These are phyloP conservation scores for Suhomyces sp. DNA, from an alignment of 805 yeast species.

Conservation along the genomic window DNA sequence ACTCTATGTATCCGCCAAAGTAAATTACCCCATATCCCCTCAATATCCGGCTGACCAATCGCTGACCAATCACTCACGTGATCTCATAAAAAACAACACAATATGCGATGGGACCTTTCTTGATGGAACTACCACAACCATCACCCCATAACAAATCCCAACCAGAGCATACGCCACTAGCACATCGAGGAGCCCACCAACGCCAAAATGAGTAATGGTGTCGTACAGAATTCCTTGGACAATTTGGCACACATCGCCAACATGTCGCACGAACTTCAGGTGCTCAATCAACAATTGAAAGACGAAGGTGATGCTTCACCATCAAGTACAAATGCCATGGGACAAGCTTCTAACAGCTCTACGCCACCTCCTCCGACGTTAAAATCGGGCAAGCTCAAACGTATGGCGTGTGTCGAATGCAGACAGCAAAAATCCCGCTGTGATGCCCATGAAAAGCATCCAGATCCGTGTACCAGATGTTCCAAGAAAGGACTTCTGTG, in stretches of 20 bases:
- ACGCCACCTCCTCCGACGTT: conserved; percentile 9
- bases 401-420: conserved; percentile 92
- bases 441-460: conserved; percentile 76
- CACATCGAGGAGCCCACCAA: background rate
- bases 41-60: no score
- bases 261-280: conserved; percentile 41
- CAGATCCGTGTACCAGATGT: conserved; percentile 83
- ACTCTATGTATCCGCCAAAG: no score
- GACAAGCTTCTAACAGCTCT: background rate
- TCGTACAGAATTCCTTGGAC: conserved; percentile 33
- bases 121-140: no score
- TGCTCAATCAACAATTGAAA: conserved; percentile 26
- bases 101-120: no score
- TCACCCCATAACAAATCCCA: background rate
- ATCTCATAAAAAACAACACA: no score
- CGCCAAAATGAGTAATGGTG: conserved; percentile 10
- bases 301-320: conserved; percentile 9
- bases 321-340: conserved; percentile 1
- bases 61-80: no score
- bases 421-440: conserved; percentile 93
- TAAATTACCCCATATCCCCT: no score
- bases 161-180: background rate
- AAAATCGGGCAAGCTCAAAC: conserved; percentile 36
- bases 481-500: conserved; percentile 67
- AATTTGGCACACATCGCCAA: conserved; percentile 44